phyloP scores from a whole-genome alignment of 23 red algal species.

The Gracilaria gracilis region DNA sequence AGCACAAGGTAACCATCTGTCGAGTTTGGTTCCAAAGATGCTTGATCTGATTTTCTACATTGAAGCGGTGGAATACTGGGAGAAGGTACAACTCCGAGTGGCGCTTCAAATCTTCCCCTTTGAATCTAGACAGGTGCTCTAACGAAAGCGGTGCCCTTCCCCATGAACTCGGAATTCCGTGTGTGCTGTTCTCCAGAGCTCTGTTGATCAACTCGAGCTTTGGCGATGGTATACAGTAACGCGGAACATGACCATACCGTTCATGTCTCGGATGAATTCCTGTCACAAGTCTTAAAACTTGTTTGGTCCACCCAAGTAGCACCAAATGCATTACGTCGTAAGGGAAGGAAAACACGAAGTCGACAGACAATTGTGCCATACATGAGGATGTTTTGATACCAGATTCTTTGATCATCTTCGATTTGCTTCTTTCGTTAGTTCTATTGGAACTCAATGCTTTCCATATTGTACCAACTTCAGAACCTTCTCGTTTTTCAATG shows the following conservation, averaged over 20 bases:
- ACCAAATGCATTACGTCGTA: slow-evolving; percentile 30
- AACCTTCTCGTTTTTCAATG: background rate
- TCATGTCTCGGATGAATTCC: background rate
- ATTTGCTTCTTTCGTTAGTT: background rate
- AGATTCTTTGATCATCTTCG: background rate
- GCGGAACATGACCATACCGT: background rate
- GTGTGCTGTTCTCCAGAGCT: background rate
- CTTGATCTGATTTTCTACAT: background rate
- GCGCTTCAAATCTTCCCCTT: slow-evolving; percentile 29
- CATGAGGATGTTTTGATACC: background rate
- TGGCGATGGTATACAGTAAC: background rate
- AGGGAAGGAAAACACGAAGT: background rate
- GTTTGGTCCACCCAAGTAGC: background rate
- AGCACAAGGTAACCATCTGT: background rate
- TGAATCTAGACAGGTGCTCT: background rate
- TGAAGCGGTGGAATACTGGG: slow-evolving; percentile 3
- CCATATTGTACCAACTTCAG: background rate
- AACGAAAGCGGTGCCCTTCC: slow-evolving; percentile 11
- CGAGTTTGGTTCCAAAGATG: background rate
- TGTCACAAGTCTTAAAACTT: background rate
- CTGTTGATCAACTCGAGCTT: background rate
- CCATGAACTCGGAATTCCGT: slow-evolving; percentile 12
- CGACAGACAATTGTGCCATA: background rate
- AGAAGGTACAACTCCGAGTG: background rate
- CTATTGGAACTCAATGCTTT: background rate